Conservation (phyloP, 2,329 filamentous ascomycete species). For the Aspergillus udagawae region DNA sequence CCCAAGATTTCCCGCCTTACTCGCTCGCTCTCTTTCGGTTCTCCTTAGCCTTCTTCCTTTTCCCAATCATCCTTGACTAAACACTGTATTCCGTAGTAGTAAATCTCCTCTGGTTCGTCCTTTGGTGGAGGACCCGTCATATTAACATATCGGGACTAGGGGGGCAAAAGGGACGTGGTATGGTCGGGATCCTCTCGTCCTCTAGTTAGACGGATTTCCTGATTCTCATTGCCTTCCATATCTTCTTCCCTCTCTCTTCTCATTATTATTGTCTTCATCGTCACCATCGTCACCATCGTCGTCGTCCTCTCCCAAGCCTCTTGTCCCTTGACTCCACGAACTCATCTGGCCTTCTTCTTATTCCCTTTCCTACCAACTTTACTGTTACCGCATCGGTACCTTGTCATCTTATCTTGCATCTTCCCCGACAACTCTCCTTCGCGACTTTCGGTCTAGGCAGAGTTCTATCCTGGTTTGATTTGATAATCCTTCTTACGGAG, state of each 20-base stretch:
- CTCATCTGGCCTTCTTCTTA: constrained; percentile 11
- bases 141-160: constrained; percentile 41
- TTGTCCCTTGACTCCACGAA: constrained; percentile 10
- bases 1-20: neutral
- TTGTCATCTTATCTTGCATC: neutral
- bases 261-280: constrained; percentile 8
- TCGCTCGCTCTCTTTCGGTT: neutral
- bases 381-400: neutral
- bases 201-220: constrained; percentile 24
- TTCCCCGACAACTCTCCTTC: neutral
- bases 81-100: neutral
- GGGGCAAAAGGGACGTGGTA: constrained; percentile 26
- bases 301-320: constrained; percentile 6
- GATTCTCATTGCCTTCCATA: constrained; percentile 16
- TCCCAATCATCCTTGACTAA: neutral
- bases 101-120: constrained; percentile 21
- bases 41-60: neutral
- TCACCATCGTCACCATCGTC: constrained; percentile 6
- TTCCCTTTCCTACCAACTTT: constrained; percentile 10
- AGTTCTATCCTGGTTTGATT: neutral
- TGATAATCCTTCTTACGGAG: neutral
- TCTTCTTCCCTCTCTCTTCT: constrained; percentile 19
- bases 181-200: constrained; percentile 26
- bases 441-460: neutral
- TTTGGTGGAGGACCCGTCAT: constrained; percentile 38